phyloP scores from a whole-genome alignment of 208 protist genomes.

The Lotmaria passim region DNA sequence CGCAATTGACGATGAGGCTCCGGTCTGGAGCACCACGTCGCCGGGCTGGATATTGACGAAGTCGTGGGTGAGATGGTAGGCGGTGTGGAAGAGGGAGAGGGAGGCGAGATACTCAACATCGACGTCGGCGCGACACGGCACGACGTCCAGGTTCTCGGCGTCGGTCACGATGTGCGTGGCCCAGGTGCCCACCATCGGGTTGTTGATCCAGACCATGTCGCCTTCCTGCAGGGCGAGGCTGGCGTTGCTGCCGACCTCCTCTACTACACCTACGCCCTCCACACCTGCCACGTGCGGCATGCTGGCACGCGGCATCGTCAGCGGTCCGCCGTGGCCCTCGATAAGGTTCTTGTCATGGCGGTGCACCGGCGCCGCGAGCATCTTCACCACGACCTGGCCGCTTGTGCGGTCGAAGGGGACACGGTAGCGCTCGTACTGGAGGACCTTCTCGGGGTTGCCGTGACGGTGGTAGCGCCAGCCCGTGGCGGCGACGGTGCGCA shows the following conservation, averaged over 20 bases:
- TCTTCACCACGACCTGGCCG: constrained; percentile 93
- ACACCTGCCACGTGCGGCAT: constrained; percentile 85
- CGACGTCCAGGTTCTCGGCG: constrained; percentile 82
- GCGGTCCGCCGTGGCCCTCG: constrained; percentile 82
- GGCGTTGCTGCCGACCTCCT: constrained; percentile 90
- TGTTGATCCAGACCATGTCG: constrained; percentile 95
- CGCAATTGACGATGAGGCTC: constrained; percentile 82
- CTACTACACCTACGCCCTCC: constrained; percentile 96
- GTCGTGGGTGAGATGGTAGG: constrained; percentile 94
- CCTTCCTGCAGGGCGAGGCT: constrained; percentile 75
- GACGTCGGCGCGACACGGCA: constrained; percentile 88
- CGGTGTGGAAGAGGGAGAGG: constrained; percentile 96
- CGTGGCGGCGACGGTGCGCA: constrained; percentile 82
- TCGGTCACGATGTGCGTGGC: constrained; percentile 89
- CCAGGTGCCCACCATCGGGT: constrained; percentile 90
- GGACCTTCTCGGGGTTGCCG: constrained; percentile 70
- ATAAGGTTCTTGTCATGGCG: constrained; percentile 96
- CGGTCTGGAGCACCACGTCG: constrained; percentile 88
- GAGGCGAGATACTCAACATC: constrained; percentile 94
- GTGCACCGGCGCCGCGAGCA: constrained; percentile 96
- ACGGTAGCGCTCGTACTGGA: constrained; percentile 87
- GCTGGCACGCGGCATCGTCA: constrained; percentile 20
- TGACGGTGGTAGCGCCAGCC: constrained; percentile 90
- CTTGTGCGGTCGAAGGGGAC: constrained; percentile 85
- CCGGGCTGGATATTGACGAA: constrained; percentile 94